These are phyloP conservation scores for Coprinopsis marcescibilis DNA, from an alignment of 768 basidiomycete genomes.

Conservation along the genomic window DNA sequence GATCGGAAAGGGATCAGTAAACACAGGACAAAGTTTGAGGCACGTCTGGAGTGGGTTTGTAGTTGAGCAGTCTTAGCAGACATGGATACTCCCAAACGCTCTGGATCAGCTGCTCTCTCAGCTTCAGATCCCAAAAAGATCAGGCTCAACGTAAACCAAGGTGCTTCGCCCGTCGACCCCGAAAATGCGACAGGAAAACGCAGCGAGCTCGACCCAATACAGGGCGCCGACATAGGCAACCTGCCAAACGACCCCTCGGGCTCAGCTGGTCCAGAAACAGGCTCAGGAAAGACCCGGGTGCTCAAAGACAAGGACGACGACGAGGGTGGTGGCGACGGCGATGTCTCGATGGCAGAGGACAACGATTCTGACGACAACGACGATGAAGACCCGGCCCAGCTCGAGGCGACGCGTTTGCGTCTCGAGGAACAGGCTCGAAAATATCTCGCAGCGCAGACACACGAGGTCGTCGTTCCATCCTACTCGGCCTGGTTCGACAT, in stretches of 20 bases:
- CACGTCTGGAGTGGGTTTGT: neutral
- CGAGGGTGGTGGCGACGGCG: constrained; percentile 44
- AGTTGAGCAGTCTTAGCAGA: too few species aligned
- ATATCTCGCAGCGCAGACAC: constrained; percentile 95
- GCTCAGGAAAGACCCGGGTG: constrained; percentile 34
- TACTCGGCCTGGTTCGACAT: constrained; percentile 99
- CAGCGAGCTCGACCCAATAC: constrained; percentile 80
- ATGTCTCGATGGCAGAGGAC: constrained; percentile 82
- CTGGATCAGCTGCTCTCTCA: constrained; percentile 50
- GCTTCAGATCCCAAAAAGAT: constrained; percentile 59
- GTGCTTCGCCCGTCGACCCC: constrained; percentile 72
- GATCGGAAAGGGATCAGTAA: too few species aligned
- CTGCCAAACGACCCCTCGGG: constrained; percentile 32
- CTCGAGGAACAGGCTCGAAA: constrained; percentile 86
- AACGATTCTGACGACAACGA: constrained; percentile 77
- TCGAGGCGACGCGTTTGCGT: constrained; percentile 72
- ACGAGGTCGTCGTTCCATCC: constrained; percentile 94
- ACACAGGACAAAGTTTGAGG: too few species aligned
- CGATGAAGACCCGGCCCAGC: constrained; percentile 79
- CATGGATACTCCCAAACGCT: constrained; percentile 66
- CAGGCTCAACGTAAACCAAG: constrained; percentile 54
- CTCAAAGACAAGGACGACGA: constrained; percentile 58
- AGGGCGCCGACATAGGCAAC: constrained; percentile 75
- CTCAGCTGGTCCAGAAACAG: constrained; percentile 35
- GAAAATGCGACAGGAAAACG: constrained; percentile 80